Conservation (phyloP, 306 rosid species). For the Gleditsia sinensis region DNA sequence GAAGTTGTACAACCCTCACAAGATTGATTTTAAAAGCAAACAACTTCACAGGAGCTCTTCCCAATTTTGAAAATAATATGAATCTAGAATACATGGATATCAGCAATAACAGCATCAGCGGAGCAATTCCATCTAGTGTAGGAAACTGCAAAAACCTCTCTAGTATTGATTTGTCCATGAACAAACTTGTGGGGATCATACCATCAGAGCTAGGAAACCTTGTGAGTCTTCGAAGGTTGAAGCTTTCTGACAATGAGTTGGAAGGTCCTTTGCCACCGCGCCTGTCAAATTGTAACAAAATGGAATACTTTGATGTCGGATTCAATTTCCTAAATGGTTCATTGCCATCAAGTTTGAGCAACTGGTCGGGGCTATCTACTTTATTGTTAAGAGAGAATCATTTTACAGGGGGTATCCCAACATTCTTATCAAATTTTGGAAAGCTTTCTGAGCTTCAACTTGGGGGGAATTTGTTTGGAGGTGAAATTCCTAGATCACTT, state of each 20-base stretch:
- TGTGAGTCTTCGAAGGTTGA: conserved; percentile 38
- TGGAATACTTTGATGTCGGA: conserved; percentile 46
- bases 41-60: conserved; percentile 46
- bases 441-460: conserved; percentile 52
- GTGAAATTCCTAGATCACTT: conserved; percentile 53
- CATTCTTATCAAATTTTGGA: conserved; percentile 39
- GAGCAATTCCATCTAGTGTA: conserved; percentile 53
- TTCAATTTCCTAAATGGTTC: conserved; percentile 57
- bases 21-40: conserved; percentile 48
- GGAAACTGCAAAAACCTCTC: conserved; percentile 48
- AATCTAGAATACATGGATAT: conserved; percentile 41
- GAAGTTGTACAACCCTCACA: conserved; percentile 50
- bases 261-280: conserved; percentile 53
- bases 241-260: conserved; percentile 50
- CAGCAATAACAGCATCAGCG: conserved; percentile 44
- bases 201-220: conserved; percentile 54
- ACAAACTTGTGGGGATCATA: conserved; percentile 45
- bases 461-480: conserved; percentile 55
- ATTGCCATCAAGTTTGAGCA: conserved; percentile 46
- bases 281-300: conserved; percentile 45
- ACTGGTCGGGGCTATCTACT: conserved; percentile 45
- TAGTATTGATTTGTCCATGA: conserved; percentile 45
- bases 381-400: conserved; percentile 51
- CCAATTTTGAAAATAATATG: conserved; percentile 37
- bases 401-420: conserved; percentile 53